Base-by-base conservation (phyloP, 805 yeast species). In the Yamadazyma laniorum region DNA sequence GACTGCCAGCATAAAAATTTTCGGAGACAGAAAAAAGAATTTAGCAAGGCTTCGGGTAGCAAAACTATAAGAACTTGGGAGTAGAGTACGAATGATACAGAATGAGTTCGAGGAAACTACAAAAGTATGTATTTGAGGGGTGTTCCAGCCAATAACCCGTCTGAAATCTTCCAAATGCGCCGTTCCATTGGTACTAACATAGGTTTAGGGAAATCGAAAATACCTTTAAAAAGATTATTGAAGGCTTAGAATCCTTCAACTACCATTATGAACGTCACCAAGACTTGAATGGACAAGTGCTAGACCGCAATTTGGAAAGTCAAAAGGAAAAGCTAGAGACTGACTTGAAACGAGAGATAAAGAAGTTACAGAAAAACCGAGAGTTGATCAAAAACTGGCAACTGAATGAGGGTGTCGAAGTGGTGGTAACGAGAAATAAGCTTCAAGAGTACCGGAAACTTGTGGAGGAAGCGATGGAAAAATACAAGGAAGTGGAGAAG, bases 301-400 rank as follows among this genome's bases (percentile, higher is more conserved):
- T 46, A 41, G 50, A 46, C 15, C 58, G 51, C 11, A 54, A 59
- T 43, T 62, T 62, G 42, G 73, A 68, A 40, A 61, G 69, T 40
- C 74, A 69, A 43, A 63, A 68, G 51, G 70, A 64, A 37, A 69
- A 69, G 49, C 55, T 69, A 32, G 74, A 68, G 42, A 59, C 59
- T 25, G 74, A 69, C 42, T 53, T 69, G 44, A 69, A 69, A 51
- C 66, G 68, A 44, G 74, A 69, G 47, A 68, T 69, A 48, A 69
- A 69, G 44, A 64, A 67, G 43, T 56, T 69, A 35, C 74, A 69
- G 44, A 69, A 67, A 52, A 64, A 63, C 42, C 61, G 74, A 47
- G 74, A 69, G 41, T 68, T 67, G 44, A 69, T 69, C 46, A 69
- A 69, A 39, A 62, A 58, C 29, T 69, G 74, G 74, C 72, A 67